Conservation (phyloP, 2,329 filamentous ascomycete genomes). For the Hypoxylon sp. region DNA sequence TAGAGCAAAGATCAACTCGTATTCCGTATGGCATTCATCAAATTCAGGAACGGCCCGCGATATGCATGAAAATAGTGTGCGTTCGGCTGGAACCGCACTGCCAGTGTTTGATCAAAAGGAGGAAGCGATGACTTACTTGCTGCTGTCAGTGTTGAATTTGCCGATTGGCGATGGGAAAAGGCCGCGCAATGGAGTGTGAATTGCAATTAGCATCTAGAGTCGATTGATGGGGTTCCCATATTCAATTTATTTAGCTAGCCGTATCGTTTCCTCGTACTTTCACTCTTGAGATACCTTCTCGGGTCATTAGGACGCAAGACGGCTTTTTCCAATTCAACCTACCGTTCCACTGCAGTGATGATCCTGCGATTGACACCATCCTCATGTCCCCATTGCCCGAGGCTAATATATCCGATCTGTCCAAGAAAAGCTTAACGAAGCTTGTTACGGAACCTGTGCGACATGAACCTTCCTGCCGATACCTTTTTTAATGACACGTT, state of each 20-base stretch:
- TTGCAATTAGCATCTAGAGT: slow-evolving; percentile 23
- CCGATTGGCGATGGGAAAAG: slow-evolving; percentile 31
- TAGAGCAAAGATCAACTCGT: slow-evolving; percentile 19
- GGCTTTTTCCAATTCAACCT: slow-evolving; percentile 28
- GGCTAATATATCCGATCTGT: slow-evolving; percentile 39
- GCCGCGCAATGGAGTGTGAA: slow-evolving; percentile 38
- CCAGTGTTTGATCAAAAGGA: slow-evolving; percentile 25
- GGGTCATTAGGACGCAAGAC: slow-evolving; percentile 9
- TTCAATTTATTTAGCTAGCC: slow-evolving; percentile 25
- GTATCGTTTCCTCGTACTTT: slow-evolving; percentile 28
- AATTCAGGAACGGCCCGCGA: slow-evolving; percentile 35
- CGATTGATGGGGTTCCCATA: slow-evolving; percentile 26
- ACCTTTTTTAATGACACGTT: slow-evolving; percentile 18
- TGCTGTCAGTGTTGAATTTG: slow-evolving; percentile 27
- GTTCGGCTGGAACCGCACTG: slow-evolving; percentile 33
- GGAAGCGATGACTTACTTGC: slow-evolving; percentile 13
- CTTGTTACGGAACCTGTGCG: slow-evolving; percentile 41
- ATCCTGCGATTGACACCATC: slow-evolving; percentile 34
- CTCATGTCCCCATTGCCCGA: slow-evolving; percentile 12
- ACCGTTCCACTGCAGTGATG: slow-evolving; percentile 43
- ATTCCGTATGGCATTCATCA: slow-evolving; percentile 35
- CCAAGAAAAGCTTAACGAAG: slow-evolving; percentile 48
- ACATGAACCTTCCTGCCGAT: slow-evolving; percentile 22
- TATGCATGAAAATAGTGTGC: slow-evolving; percentile 27
- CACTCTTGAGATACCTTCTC: slow-evolving; percentile 12